Conservation (phyloP, 805 yeast genomes). For the Wickerhamomyces bisporus region DNA sequence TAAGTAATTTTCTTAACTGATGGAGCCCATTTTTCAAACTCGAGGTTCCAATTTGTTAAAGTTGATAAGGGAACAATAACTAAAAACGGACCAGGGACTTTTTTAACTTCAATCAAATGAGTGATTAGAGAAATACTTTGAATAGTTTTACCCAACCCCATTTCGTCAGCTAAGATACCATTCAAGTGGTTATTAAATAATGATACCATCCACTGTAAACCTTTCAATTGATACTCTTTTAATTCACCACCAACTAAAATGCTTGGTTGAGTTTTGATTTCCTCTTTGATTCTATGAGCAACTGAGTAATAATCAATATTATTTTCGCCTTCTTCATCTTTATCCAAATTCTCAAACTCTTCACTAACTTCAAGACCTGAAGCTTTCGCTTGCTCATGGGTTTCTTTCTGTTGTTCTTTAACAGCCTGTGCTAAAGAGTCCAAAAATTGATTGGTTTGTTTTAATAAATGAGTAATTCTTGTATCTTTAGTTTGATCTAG, state of each 20-base stretch:
- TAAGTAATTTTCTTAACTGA: constrained; percentile 61
- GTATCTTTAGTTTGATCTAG: constrained; percentile 85
- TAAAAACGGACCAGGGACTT: constrained; percentile 63
- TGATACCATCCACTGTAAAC: constrained; percentile 99
- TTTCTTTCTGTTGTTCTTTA: constrained; percentile 63
- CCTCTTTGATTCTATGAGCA: constrained; percentile 71
- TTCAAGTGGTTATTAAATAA: constrained; percentile 89
- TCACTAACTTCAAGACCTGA: constrained; percentile 26
- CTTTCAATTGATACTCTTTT: constrained; percentile 83
- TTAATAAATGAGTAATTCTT: constrained; percentile 76
- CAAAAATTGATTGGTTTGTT: constrained; percentile 73
- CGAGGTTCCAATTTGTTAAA: constrained; percentile 79
- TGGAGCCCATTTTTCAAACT: constrained; percentile 91
- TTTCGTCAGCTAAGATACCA: constrained; percentile 97
- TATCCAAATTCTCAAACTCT: constrained; percentile 32
- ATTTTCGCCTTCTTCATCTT: constrained; percentile 40
- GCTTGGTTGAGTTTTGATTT: constrained; percentile 57
- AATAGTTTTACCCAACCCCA: constrained; percentile 97
- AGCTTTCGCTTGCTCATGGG: constrained; percentile 34
- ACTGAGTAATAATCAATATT: constrained; percentile 77
- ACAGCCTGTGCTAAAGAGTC: constrained; percentile 78
- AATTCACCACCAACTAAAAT: constrained; percentile 72
- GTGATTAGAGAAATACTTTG: constrained; percentile 77
- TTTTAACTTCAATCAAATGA: constrained; percentile 62
- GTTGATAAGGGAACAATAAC: constrained; percentile 83